A percentile compares a stretch with the other conserved stretches of the same genome.
Conservation (phyloP, 176 grass and related monocot species). For the Oryza nivara region DNA sequence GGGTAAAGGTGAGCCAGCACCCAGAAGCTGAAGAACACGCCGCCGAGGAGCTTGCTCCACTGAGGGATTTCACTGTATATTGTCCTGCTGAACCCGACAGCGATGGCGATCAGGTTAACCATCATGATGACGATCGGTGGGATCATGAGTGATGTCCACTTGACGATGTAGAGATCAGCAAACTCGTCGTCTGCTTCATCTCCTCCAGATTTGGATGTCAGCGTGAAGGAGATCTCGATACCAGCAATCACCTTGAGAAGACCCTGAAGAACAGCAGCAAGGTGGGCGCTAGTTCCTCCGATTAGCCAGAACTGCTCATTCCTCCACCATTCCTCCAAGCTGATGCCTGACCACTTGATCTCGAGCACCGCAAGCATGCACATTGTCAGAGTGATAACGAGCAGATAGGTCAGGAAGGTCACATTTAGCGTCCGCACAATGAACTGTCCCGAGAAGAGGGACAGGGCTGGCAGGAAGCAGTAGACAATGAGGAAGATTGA, state of each 20-base stretch:
- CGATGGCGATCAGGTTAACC: constrained; percentile 89
- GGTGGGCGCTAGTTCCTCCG: constrained; percentile 87
- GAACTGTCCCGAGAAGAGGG: constrained; percentile 95
- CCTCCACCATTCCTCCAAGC: constrained; percentile 94
- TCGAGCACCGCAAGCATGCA: constrained; percentile 76
- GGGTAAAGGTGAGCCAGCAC: constrained; percentile 94
- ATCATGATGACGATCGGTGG: constrained; percentile 98
- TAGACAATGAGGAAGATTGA: constrained; percentile 98
- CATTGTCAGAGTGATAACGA: constrained; percentile 73
- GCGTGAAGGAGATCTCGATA: constrained; percentile 96
- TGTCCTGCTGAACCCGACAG: constrained; percentile 80
- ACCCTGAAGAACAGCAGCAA: constrained; percentile 89
- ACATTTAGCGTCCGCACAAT: constrained; percentile 77
- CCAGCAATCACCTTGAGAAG: constrained; percentile 92
- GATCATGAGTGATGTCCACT: constrained; percentile 96
- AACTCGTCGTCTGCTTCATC: constrained; percentile 84
- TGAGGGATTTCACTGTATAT: constrained; percentile 88
- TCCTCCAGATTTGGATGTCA: constrained; percentile 83
- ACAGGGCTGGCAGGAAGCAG: constrained; percentile 96
- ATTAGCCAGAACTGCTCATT: constrained; percentile 99
- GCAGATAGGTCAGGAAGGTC: constrained; percentile 84
- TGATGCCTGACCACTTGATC: constrained; percentile 94
- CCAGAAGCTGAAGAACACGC: constrained; percentile 99
- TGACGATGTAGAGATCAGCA: constrained; percentile 90
- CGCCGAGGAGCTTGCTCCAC: constrained; percentile 91